A percentile compares a stretch with the other conserved stretches of the same genome.
phyloP scores from a whole-genome alignment of 2,329 filamentous ascomycete genomes.

The Orbilia ellipsospora region DNA sequence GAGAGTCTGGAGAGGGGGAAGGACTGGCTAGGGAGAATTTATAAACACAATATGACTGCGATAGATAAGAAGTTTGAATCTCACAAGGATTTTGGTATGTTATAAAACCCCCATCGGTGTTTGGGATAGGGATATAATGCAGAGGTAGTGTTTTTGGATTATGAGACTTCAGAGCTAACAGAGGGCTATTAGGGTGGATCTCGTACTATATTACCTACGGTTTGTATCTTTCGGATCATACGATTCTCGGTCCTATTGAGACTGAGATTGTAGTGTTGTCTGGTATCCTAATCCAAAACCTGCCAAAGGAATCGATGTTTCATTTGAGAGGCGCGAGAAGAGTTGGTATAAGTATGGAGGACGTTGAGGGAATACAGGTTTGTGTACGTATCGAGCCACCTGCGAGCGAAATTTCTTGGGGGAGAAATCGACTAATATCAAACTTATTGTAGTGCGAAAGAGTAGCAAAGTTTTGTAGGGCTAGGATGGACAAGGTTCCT shows the following conservation, averaged over 20 bases:
- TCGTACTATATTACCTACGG: constrained; percentile 70
- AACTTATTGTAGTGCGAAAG: constrained; percentile 37
- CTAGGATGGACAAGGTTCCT: constrained; percentile 58
- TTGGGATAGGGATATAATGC: background rate
- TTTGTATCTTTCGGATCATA: constrained; percentile 69
- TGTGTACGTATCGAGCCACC: constrained; percentile 36
- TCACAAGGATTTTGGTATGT: constrained; percentile 64
- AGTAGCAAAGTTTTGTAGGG: constrained; percentile 57
- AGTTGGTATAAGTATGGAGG: constrained; percentile 65
- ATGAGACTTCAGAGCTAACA: background rate
- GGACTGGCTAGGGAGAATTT: constrained; percentile 69
- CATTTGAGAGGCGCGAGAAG: constrained; percentile 67
- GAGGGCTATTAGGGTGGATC: constrained; percentile 64
- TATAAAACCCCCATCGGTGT: background rate
- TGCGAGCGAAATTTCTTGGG: background rate
- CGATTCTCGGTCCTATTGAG: constrained; percentile 68
- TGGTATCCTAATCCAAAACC: constrained; percentile 71
- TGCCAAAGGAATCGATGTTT: constrained; percentile 68
- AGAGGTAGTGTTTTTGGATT: background rate
- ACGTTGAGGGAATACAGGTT: constrained; percentile 62
- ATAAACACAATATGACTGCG: constrained; percentile 59
- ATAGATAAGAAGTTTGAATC: constrained; percentile 63
- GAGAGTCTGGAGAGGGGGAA: constrained; percentile 68
- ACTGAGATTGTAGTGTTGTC: constrained; percentile 69
- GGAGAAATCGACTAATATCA: background rate